Percentiles rank a stretch among this genome's conserved stretches.
Conservation (phyloP, 2,329 filamentous ascomycete genomes). For the Hymenoscyphus albidus region DNA sequence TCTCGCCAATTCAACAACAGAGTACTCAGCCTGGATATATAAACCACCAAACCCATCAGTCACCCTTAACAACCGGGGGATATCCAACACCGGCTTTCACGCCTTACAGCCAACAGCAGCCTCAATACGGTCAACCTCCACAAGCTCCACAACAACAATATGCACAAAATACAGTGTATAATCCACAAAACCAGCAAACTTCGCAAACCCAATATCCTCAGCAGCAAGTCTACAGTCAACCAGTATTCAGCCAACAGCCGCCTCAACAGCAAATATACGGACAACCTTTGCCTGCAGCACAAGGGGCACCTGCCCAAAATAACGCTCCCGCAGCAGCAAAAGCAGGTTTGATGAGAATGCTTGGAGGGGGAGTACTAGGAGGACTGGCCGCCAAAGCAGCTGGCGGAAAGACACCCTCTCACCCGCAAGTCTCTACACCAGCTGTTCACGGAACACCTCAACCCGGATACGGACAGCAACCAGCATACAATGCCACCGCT, state of each 20-base stretch:
- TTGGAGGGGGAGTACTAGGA: constrained; percentile 1
- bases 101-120: not conserved
- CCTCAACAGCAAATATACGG: not conserved
- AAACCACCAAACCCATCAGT: not conserved
- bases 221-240: not conserved
- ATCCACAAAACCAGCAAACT: not conserved
- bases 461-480: not conserved
- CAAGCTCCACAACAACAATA: not conserved
- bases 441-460: not conserved
- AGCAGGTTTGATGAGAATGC: constrained; percentile 6
- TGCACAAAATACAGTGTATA: not conserved
- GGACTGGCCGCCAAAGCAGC: constrained; percentile 8
- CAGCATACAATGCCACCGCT: not conserved
- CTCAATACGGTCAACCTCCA: constrained; percentile 6
- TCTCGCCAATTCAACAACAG: not conserved
- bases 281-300: not conserved
- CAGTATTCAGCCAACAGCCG: not conserved
- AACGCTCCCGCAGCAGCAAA: constrained; percentile 6
- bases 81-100: constrained; percentile 2
- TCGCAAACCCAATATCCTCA: not conserved
- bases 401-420: not conserved
- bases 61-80: not conserved
- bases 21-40: not conserved
- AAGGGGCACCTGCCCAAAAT: not conserved
- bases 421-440: not conserved